Evolutionary conservation across 208 protist genomes (phyloP).

Genomic region (Wallacemonas rigidus): DNA sequence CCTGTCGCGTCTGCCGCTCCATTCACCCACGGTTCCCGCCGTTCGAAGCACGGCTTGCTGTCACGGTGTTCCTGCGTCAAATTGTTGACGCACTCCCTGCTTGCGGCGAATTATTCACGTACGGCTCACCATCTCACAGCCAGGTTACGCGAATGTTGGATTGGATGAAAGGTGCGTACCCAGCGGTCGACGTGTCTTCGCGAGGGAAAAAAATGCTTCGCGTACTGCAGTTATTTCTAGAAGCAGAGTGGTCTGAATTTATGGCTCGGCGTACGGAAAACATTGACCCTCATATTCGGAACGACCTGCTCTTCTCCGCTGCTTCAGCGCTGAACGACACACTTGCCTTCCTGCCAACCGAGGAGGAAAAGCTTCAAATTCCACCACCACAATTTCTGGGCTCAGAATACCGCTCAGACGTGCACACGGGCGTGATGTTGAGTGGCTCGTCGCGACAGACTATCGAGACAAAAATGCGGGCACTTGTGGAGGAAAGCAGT

Average conservation of each 20-base stretch:
- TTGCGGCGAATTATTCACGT: slow-evolving; percentile 38
- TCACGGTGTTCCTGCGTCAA: slow-evolving; percentile 54
- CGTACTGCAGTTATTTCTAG: slow-evolving; percentile 41
- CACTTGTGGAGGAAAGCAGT: slow-evolving; percentile 26
- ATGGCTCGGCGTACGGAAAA: slow-evolving; percentile 42
- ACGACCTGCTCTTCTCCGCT: slow-evolving; percentile 40
- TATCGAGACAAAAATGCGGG: slow-evolving; percentile 19
- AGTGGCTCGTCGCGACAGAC: slow-evolving; percentile 23
- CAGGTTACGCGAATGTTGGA: slow-evolving; percentile 36
- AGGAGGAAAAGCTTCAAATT: slow-evolving; percentile 18
- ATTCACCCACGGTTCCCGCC: slow-evolving; percentile 39
- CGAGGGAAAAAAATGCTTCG: slow-evolving; percentile 37
- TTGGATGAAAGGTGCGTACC: slow-evolving; percentile 44
- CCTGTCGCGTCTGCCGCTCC: slow-evolving; percentile 30
- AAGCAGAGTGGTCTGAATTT: slow-evolving; percentile 55
- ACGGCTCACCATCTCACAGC: slow-evolving; percentile 35
- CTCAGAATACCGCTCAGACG: slow-evolving; percentile 38
- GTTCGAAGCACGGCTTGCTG: slow-evolving; percentile 47
- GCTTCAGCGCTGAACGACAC: slow-evolving; percentile 39
- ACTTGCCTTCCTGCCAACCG: slow-evolving; percentile 30
- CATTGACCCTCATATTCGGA: slow-evolving; percentile 18
- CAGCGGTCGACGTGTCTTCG: slow-evolving; percentile 18
- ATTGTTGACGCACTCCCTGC: slow-evolving; percentile 37
- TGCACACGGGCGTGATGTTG: slow-evolving; percentile 30
- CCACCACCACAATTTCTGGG: slow-evolving; percentile 41